A percentile compares a stretch with the other conserved stretches of the same genome.
phyloP scores from a whole-genome alignment of 2,329 filamentous ascomycete genomes.

The Beauveria caledonica region DNA sequence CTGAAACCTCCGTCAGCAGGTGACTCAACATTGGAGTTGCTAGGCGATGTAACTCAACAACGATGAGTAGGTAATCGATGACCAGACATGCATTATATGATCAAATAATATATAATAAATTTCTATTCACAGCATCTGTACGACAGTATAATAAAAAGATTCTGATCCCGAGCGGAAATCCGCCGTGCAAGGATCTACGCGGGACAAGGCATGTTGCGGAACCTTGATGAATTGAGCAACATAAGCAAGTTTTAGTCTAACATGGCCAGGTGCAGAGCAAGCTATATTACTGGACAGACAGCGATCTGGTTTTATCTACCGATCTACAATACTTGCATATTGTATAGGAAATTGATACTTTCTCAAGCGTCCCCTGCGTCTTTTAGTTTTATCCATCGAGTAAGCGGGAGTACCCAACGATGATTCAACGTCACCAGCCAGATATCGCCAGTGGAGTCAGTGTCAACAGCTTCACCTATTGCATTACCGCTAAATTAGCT shows the following conservation, averaged over 20 bases:
- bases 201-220: neutral
- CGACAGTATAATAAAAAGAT: neutral
- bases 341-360: too few relatives aligned
- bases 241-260: neutral
- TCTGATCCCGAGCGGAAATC: neutral
- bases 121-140: neutral
- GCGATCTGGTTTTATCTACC: too few relatives aligned
- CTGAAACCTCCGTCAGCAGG: neutral
- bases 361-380: too few relatives aligned
- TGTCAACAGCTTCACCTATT: neutral
- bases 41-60: neutral
- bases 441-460: neutral
- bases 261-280: too few relatives aligned
- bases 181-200: neutral
- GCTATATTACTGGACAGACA: too few relatives aligned
- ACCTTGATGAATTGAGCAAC: neutral
- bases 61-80: too few relatives aligned
- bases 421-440: neutral
- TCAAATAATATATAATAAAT: neutral
- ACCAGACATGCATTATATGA: too few relatives aligned
- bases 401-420: neutral
- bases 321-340: too few relatives aligned
- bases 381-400: neutral
- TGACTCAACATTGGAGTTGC: neutral
- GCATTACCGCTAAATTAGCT: neutral